Percentiles rank a stretch among this genome's conserved stretches.
phyloP scores from a whole-genome alignment of 2,329 filamentous ascomycete genomes.

The Phaeosphaeria sp. region DNA sequence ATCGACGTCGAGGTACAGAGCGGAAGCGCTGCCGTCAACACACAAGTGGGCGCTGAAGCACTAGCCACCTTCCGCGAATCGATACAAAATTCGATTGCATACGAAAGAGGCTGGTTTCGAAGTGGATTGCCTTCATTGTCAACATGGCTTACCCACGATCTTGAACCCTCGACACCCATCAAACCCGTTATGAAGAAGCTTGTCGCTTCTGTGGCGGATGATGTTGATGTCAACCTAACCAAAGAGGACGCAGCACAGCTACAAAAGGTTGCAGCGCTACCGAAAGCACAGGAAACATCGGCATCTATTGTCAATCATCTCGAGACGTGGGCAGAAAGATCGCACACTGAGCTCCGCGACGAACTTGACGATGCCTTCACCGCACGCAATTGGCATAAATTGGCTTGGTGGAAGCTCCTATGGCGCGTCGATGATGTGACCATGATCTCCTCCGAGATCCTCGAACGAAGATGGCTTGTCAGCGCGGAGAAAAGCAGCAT shows the following conservation, averaged over 20 bases:
- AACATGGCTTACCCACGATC: conserved; percentile 65
- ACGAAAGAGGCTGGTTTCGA: conserved; percentile 75
- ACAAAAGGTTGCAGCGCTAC: conserved; percentile 37
- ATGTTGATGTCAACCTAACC: conserved; percentile 59
- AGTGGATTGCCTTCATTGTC: conserved; percentile 72
- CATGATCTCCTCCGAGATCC: conserved; percentile 80
- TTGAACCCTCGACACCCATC: conserved; percentile 52
- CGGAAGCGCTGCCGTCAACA: conserved; percentile 62
- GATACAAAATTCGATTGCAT: conserved; percentile 71
- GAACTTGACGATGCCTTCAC: conserved; percentile 80
- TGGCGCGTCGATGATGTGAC: conserved; percentile 93
- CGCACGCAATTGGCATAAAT: conserved; percentile 76
- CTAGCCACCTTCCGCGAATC: conserved; percentile 72
- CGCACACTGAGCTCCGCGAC: conserved; percentile 82
- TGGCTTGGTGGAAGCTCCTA: conserved; percentile 94
- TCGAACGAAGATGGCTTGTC: conserved; percentile 77
- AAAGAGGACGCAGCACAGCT: conserved; percentile 55
- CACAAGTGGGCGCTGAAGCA: conserved; percentile 66
- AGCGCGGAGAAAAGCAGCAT: conserved; percentile 82
- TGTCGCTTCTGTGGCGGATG: conserved; percentile 69
- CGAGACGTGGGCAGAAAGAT: conserved; percentile 75
- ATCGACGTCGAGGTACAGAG: conserved; percentile 23
- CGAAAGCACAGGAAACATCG: conserved; percentile 54
- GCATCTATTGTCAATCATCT: conserved; percentile 65
- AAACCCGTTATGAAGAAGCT: conserved; percentile 72